Evolutionary conservation across 2,329 filamentous ascomycete genomes (phyloP), one percentile per base, ranked within the genome.

Genomic region (Penicillium oxalicum): DNA sequence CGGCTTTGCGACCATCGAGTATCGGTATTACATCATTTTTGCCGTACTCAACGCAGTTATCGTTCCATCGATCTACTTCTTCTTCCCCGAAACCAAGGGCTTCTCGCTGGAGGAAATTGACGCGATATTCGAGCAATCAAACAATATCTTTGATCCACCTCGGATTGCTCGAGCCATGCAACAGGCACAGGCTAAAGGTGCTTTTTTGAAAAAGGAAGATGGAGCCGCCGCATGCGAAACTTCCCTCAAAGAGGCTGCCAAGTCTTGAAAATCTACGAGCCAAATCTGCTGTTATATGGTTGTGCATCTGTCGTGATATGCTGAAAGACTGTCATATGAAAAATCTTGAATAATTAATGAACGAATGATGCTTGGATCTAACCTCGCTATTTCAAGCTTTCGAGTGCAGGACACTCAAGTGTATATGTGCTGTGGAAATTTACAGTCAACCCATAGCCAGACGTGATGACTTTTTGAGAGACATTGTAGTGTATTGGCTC

Each of bases 1-100:
- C 5, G 68, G 65, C 2, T 69, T 71, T 45, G 54, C 59, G 55
- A 65, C 49, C 2, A 79, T 83, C 48, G 74, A 73, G 12, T 81
- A 73, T 40, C 59, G 58, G 18, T 70, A 69, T 36, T 75, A 74
- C 47, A 68, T 75, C 45, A 66, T 75, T 47, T 74, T 74, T 46
- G 71, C 70, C 3, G 62, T 64, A 36, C 61, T 74, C 48, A 73
- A 71, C 44, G 61, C 64, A 9, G 50, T 47, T 13, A 63, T 64
- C 18, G 57, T 64, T 8, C 62, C 62, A 1, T 48, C 48, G 0
- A 58, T 73, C 8, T 72, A 69, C 47, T 63, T 70, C 18, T 68
- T 67, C 51, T 70, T 65, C 51, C 69, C 69, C 0, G 69, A 72
- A 53, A 70, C 68, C 7, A 67, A 68, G 33, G 68, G 67, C 1